These are phyloP conservation scores for Mycosphaerella sp. DNA, from an alignment of 2,329 filamentous ascomycete species.

Conservation along the genomic window DNA sequence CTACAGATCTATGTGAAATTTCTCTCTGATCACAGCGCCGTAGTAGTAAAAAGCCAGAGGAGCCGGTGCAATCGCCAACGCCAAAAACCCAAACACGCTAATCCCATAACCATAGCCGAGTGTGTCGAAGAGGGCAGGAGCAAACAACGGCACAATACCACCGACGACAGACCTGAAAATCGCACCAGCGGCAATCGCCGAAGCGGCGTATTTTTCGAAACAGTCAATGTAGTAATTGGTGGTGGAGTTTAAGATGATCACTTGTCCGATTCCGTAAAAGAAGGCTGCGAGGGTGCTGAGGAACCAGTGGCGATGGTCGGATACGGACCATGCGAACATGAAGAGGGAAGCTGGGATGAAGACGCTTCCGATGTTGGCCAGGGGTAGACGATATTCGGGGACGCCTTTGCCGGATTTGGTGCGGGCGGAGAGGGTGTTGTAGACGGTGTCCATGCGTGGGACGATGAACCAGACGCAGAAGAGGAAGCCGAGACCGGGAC, in stretches of 20 bases:
- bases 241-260: conserved; percentile 48
- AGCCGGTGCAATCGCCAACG: conserved; percentile 44
- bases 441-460: conserved; percentile 44
- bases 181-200: conserved; percentile 46
- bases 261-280: conserved; percentile 45
- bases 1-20: conserved; percentile 38
- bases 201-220: conserved; percentile 47
- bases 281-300: conserved; percentile 40
- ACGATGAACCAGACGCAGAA: conserved; percentile 44
- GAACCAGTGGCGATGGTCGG: conserved; percentile 39
- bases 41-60: conserved; percentile 47
- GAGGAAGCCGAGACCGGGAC: conserved; percentile 42
- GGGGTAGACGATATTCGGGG: conserved; percentile 42
- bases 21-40: conserved; percentile 43
- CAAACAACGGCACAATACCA: conserved; percentile 44
- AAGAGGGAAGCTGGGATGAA: conserved; percentile 42
- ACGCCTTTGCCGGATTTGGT: conserved; percentile 37
- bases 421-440: conserved; percentile 38
- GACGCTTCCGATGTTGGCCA: conserved; percentile 43
- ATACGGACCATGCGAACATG: conserved; percentile 42
- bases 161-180: conserved; percentile 45
- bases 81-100: conserved; percentile 44
- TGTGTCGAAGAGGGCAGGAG: conserved; percentile 40
- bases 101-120: conserved; percentile 48
- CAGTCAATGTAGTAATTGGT: conserved; percentile 53